phyloP scores from a whole-genome alignment of 2,329 filamentous ascomycete species.

The Fusarium sp. region DNA sequence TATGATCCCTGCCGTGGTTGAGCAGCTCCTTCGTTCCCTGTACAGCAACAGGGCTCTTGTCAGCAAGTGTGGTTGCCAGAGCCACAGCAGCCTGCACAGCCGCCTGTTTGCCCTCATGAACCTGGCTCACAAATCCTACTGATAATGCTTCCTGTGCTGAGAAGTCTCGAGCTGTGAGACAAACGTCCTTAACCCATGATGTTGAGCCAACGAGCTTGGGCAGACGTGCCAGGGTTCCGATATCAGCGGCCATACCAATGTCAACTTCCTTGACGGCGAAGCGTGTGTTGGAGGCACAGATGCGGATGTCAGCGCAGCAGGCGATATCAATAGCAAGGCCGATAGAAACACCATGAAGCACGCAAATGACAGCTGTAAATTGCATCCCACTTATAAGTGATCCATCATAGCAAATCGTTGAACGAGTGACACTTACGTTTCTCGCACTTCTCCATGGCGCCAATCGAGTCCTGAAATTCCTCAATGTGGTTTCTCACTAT shows the following conservation, averaged over 20 bases:
- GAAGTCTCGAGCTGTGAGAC: conserved; percentile 75
- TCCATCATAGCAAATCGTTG: background rate
- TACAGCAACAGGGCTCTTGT: conserved; percentile 87
- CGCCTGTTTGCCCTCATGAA: conserved; percentile 68
- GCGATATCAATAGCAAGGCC: conserved; percentile 81
- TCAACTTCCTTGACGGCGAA: conserved; percentile 84
- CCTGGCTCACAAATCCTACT: conserved; percentile 75
- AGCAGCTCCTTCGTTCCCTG: conserved; percentile 87
- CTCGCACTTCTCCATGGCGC: conserved; percentile 82
- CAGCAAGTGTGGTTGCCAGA: conserved; percentile 71
- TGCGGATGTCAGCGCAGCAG: conserved; percentile 74
- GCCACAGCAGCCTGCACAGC: conserved; percentile 69
- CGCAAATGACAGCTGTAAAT: conserved; percentile 75
- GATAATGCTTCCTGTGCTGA: conserved; percentile 71
- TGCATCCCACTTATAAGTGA: conserved; percentile 22
- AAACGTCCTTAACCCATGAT: conserved; percentile 83
- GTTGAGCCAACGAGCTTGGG: conserved; percentile 75
- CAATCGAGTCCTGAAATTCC: conserved; percentile 83
- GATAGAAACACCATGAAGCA: conserved; percentile 80
- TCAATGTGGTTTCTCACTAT: conserved; percentile 72
- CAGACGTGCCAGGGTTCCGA: conserved; percentile 76
- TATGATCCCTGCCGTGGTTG: conserved; percentile 81
- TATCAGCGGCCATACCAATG: conserved; percentile 81
- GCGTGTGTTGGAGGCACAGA: conserved; percentile 66
- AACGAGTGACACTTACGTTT: conserved; percentile 68